Base-by-base conservation (phyloP, 805 yeast species). In the Metschnikowia amazonensis region DNA sequence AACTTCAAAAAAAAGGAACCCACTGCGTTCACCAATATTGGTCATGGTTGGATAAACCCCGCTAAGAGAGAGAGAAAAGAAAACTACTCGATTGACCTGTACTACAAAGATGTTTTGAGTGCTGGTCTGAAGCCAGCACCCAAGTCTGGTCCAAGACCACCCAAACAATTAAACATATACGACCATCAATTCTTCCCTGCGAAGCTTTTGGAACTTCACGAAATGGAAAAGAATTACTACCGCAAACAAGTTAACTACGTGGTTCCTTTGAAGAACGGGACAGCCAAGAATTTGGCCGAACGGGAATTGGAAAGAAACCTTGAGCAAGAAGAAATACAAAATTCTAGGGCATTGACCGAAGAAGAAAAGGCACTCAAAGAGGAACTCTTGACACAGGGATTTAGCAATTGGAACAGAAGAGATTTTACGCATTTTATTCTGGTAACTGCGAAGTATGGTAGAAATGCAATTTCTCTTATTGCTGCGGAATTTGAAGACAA, bases 161-260 rank as follows among this genome's bases (percentile, higher is more conserved):
- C 98, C 30, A 88, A 84, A 59, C 94, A 88, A 56, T 70, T 86
- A 49, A 82, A 81, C 47, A 72, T 88, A 32, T 87, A 85, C 60
- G 96, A 94, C 60, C 97, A 90, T 65, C 99, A 94, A 65, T 88
- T 94, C 57, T 87, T 77, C 63, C 89, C 96, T 1, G 75, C 82
- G n/a, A 77, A 86, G 59, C 68, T 94, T 37, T 73, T 78, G 52
- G 89, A 85, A 45, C 62, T 94, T 33, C 81, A 86, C 59, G 96
- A 89, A 47, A 76, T 83, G 64, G 98, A 94, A 60, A 82, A 83
- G 56, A 81, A 84, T 46, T 84, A 81, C 64, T 85, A 76, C 63
- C 82, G 86, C 45, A 84, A 88, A 58, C 81, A 76, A 55, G 76
- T 79, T 20, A 79, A 79, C 11, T 84, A 78, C 66, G 70, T 74